Evolutionary conservation across 306 rosid genomes (phyloP).

Genomic region (Mimosa pudica): DNA sequence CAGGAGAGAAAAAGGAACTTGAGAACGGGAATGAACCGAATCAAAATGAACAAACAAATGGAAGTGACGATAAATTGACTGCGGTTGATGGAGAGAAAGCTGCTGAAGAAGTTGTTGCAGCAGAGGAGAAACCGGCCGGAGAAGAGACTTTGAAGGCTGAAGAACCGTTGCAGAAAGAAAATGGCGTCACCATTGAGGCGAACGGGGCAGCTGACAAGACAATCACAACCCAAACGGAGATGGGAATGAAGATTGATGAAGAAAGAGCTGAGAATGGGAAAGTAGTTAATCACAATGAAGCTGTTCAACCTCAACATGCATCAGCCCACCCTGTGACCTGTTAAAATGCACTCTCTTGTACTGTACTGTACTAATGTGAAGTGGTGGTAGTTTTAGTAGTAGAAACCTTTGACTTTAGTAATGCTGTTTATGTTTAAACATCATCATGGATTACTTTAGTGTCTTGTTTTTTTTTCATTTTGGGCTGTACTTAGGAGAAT

Average conservation of each 20-base stretch:
- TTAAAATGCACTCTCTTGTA: conserved; percentile 38
- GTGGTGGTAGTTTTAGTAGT: not conserved
- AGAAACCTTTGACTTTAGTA: not conserved
- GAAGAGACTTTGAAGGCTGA: conserved; percentile 36
- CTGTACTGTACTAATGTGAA: not conserved
- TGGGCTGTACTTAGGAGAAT: conserved; percentile 37
- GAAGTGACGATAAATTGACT: conserved; percentile 15
- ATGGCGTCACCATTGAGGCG: conserved; percentile 32
- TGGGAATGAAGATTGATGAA: conserved; percentile 34
- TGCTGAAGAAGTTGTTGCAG: conserved; percentile 40
- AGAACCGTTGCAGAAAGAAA: conserved; percentile 33
- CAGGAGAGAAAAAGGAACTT: too few relatives aligned
- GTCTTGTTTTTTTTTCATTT: conserved; percentile 24
- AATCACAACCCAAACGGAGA: conserved; percentile 26
- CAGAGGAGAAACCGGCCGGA: conserved; percentile 40
- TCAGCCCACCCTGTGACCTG: conserved; percentile 39
- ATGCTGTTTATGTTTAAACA: conserved; percentile 10
- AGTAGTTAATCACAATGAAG: not conserved
- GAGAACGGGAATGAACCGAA: conserved; percentile 46
- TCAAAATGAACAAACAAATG: conserved; percentile 19
- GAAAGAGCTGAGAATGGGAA: conserved; percentile 47
- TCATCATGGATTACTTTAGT: conserved; percentile 41
- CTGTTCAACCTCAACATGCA: not conserved
- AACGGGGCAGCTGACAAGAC: conserved; percentile 40
- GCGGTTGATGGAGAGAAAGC: not conserved